Evolutionary conservation across 257 asterid species (phyloP), one percentile per base, ranked within the genome.

Genomic region (Lycium barbarum): DNA sequence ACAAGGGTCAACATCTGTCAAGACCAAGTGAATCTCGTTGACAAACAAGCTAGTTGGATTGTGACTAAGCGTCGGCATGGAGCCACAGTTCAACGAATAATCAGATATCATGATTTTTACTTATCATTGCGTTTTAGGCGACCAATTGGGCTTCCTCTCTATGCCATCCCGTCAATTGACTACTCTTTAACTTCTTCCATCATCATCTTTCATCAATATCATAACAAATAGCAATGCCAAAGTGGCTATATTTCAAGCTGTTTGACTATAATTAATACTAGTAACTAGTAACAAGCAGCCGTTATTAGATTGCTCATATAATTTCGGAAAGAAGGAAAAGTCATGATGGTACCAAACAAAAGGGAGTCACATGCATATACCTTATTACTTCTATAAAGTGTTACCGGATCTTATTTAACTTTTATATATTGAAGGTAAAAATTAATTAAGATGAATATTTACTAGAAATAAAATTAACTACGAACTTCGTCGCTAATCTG

Each of bases 21-120:
- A 76, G 45, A 76, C 14, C 45, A 76, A 76, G 63, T 76, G 45
- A 10, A 45, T 76, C 61, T 74, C 1, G 47, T 51, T 26, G 63
- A 76, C 63, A 76, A 49, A 74, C 58, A 14, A 26, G 33, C 33
- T 26, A 26, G 40, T 51, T 6, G 82, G 63, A 76, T 76, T 76
- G 82, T 76, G 82, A 76, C 82, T 76, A 76, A 76, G 62, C 22
- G 3, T 74, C 6, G 81, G 61, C 43, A 76, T 76, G 63, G 36
- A 26, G 82, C 7, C 47, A 76, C 11, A 40, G 45, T 76, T 20
- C 45, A 76, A 51, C 51, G 63, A 51, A 76, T 76, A 22, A 63
- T 76, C 12, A 2, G 51, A 14, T 22, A 51, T 74, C 63, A 76
- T 76, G 81, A 20, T 5, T 20, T 4, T 22, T 76, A 12, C 62